These are phyloP conservation scores for Fusarium heterosporum DNA, from an alignment of 2,329 filamentous ascomycete genomes.

Conservation along the genomic window DNA sequence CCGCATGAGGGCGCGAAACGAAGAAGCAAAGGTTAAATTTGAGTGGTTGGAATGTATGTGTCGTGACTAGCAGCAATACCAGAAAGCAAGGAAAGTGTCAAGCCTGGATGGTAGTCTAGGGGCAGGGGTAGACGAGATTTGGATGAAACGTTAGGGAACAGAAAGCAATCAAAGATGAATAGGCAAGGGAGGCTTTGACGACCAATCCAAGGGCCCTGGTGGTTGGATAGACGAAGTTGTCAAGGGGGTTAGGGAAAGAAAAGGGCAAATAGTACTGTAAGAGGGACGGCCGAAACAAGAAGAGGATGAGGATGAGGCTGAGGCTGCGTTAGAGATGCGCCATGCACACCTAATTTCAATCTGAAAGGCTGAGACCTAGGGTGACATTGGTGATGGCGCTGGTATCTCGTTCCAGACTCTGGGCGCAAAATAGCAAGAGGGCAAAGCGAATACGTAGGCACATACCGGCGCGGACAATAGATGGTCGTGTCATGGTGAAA, in stretches of 20 bases:
- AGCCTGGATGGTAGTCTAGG: conserved; percentile 37
- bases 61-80: conserved; percentile 39
- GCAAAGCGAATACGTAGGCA: conserved; percentile 42
- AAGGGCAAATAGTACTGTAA: conserved; percentile 20
- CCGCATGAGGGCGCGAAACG: conserved; percentile 26
- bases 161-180: conserved; percentile 38
- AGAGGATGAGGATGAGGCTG: conserved; percentile 33
- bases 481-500: conserved; percentile 67
- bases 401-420: conserved; percentile 14
- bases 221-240: conserved; percentile 26
- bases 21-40: conserved; percentile 35
- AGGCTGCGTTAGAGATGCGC: conserved; percentile 27
- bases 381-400: conserved; percentile 10
- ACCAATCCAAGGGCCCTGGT: conserved; percentile 26
- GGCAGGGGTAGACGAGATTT: conserved; percentile 38
- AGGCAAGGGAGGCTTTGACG: conserved; percentile 26
- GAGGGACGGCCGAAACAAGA: conserved; percentile 18
- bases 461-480: conserved; percentile 71
- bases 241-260: conserved; percentile 25
- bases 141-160: conserved; percentile 38
- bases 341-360: conserved; percentile 18
- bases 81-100: conserved; percentile 26
- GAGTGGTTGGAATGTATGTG: conserved; percentile 48
- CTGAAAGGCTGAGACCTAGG: conserved; percentile 16
- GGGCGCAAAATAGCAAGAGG: conserved; percentile 19